Base-by-base conservation (phyloP, 1,284 basidiomycete genomes). In the Porogramme epimiltina region DNA sequence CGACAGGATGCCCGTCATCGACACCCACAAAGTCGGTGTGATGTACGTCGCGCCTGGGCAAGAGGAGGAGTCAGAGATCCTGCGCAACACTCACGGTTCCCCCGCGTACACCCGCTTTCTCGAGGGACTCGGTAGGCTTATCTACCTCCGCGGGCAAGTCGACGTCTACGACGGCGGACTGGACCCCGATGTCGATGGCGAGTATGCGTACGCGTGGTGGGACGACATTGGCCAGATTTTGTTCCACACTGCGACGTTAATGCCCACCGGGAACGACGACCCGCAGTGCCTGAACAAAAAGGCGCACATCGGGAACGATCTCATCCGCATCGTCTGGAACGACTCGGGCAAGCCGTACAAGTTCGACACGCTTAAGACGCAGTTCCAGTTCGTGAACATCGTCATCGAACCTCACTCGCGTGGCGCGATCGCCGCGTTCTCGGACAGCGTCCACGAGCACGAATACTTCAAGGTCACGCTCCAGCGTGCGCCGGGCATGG, bases 191-290 rank as follows among this genome's bases (percentile, higher is more conserved):
- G 85, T 89, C 62, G 95, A 98, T 67, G 86, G 90, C 20, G 93
- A 98, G 70, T 96, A 94, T 65, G 91, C 94, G 0, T 99, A 99
- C 65, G 95, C 95, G 0, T 99, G 96, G 95, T 95, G 94, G 89
- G 95, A 99, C 70, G 95, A 98, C 65, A 95, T 98, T 40, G 88
- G 90, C 16, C 97, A 99, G 67, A 85, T 98, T 53, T 80, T 98
- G 47, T 99, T 93, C 70, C 97, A 99, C 70, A 90, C 94, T 1
- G 91, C 96, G 2, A 99, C 97, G 1, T 85, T 99, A 73, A 99
- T 99, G 97, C 97, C 97, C 2, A 89, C 85, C 46, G 70, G 75
- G n/a, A 31, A 13, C 28, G 67, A 79, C 5, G 70, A 80, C 48
- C 89, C 94, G 65, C 78, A 82, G 45, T 87, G 80, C 65, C 87